These are phyloP conservation scores for Talaromyces wortmannii DNA, from an alignment of 495 filamentous ascomycete genomes.

Conservation along the genomic window DNA sequence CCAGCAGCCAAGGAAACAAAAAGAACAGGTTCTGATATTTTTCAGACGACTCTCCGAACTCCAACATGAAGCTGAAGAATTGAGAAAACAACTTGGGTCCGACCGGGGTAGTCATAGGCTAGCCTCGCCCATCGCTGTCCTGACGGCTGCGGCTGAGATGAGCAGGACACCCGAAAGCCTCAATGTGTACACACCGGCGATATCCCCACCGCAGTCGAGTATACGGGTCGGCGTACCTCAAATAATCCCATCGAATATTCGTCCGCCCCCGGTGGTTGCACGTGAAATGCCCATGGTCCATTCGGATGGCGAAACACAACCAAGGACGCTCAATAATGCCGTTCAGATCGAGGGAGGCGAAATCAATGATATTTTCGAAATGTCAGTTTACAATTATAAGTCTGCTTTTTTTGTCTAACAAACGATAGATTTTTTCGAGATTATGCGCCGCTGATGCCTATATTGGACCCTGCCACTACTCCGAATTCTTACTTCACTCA, in stretches of 20 bases:
- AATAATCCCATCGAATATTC: background rate
- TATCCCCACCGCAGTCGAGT: background rate
- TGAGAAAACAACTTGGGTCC: conserved; percentile 25
- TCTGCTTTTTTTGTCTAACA: background rate
- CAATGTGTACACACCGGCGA: background rate
- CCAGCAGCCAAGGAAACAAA: background rate
- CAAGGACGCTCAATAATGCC: conserved; percentile 22
- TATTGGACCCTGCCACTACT: conserved; percentile 27
- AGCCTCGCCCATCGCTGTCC: conserved; percentile 19
- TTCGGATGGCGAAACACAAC: background rate
- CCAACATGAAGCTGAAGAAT: conserved; percentile 29
- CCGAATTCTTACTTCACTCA: conserved; percentile 37
- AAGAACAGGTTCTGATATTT: background rate
- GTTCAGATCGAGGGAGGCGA: conserved; percentile 17
- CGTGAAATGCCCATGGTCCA: background rate
- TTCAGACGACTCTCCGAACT: conserved; percentile 29
- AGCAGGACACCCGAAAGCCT: conserved; percentile 5
- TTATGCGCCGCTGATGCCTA: conserved; percentile 38
- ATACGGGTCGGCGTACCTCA: background rate
- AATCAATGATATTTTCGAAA: conserved; percentile 28
- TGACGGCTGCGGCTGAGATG: conserved; percentile 26
- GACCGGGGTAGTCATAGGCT: conserved; percentile 6
- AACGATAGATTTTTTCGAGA: conserved; percentile 35
- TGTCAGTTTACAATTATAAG: conserved; percentile 14
- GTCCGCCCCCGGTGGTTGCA: background rate